Base-by-base conservation (phyloP, 257 asterid species). In the Solanum chmielewskii region DNA sequence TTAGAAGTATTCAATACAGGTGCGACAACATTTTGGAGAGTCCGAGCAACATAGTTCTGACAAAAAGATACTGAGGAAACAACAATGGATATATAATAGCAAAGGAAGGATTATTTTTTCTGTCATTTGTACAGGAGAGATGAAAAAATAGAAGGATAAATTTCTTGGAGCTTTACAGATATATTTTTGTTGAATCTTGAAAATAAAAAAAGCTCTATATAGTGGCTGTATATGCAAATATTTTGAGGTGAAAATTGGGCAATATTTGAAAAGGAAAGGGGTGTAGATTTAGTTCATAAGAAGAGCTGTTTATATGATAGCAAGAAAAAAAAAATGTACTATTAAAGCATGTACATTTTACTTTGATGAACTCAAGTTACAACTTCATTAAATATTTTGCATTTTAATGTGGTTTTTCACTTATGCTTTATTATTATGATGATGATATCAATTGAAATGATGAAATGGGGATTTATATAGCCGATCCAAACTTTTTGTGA, bases 151-250 rank as follows among this genome's bases (percentile, higher is more conserved):
- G 76, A 56, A 59, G 85, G 77, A n/a, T 10, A 23, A 41, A 12
- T 69, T 87, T 64, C 31, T 11, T 83, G 82, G 86, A 66, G 87
- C 56, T 75, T 86, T 42, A 81, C 49, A 37, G 11, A 39, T 3
- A 29, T 80, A 66, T 47, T 56, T 80, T 73, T 59, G 47, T 14
- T 9, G 74, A 39, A 27, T 39, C 10, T 14, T 86, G 75, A 85
- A 71, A 86, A 90, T 90, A 84, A 88, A 83, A 83, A 52, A 47
- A 78, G 83, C 88, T 86, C 78, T 44, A 14, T 39, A 29, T 73
- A 23, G 86, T 86, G 33, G 66, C 20, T 81, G 59, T 80, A 80
- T 64, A 12, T 20, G n/a, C 29, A 71, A 78, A 52, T 70, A 15
- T 42, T 68, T 47, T 76, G 31, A 37, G 59, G 52, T 33, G 27